Percentiles rank a stretch among this genome's conserved stretches.
Conservation (phyloP, 179 eudicot species). For the Amaranthus tricolor region DNA sequence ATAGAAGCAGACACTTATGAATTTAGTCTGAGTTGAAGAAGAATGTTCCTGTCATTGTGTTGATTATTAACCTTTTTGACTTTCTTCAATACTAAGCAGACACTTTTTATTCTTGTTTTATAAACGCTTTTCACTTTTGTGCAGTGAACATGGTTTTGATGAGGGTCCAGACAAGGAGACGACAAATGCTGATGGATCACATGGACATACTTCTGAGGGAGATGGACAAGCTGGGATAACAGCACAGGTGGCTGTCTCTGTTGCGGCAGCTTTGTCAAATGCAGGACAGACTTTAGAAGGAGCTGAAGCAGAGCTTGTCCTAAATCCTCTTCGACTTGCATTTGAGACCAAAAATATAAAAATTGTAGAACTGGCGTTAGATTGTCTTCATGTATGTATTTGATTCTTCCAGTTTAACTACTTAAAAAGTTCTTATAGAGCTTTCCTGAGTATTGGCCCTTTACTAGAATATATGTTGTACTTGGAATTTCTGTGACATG, state of each 20-base stretch:
- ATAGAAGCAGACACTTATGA: neutral
- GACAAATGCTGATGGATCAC: conserved; percentile 40
- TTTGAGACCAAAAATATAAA: conserved; percentile 87
- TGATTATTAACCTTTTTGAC: neutral
- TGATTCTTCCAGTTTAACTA: conserved; percentile 10
- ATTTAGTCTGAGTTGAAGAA: neutral
- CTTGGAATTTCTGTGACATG: neutral
- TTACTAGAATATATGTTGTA: conserved; percentile 5
- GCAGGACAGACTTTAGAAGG: conserved; percentile 82
- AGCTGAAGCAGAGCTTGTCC: conserved; percentile 84
- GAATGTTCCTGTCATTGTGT: neutral
- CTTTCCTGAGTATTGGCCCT: conserved; percentile 16
- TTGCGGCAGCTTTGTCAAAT: conserved; percentile 62
- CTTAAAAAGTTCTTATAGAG: neutral
- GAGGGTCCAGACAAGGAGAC: conserved; percentile 42
- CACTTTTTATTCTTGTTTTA: neutral
- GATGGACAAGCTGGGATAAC: conserved; percentile 35
- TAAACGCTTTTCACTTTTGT: conserved; percentile 13
- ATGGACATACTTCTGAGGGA: conserved; percentile 34
- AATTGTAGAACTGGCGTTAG: conserved; percentile 80
- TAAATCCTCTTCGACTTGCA: conserved; percentile 84
- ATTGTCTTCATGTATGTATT: conserved; percentile 91
- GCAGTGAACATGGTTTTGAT: conserved; percentile 47
- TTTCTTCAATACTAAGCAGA: neutral
- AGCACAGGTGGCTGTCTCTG: conserved; percentile 34